These are phyloP conservation scores for Pleurotus giganteus DNA, from an alignment of 768 basidiomycete genomes.

Conservation along the genomic window DNA sequence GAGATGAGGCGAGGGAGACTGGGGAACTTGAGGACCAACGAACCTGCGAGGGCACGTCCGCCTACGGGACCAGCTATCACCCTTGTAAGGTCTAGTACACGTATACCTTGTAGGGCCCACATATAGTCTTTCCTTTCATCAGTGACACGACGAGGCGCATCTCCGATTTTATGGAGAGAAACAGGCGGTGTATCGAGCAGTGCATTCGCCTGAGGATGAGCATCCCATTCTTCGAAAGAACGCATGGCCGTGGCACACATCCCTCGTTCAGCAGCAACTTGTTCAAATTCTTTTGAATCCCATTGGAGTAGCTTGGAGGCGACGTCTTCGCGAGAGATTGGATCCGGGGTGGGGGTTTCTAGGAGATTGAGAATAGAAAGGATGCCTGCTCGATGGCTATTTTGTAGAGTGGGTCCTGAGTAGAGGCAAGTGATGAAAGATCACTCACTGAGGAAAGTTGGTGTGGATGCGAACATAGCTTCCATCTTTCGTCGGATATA, in stretches of 20 bases:
- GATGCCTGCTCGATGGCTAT: slow-evolving; percentile 51
- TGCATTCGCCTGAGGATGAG: slow-evolving; percentile 44
- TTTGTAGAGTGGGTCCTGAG: background rate
- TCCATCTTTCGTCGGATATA: slow-evolving; percentile 51
- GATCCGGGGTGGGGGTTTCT: slow-evolving; percentile 20
- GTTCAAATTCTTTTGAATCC: slow-evolving; percentile 47
- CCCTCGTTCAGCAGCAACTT: slow-evolving; percentile 36
- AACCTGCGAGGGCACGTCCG: slow-evolving; percentile 57
- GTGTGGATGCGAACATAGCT: slow-evolving; percentile 57
- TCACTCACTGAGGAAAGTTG: slow-evolving; percentile 59
- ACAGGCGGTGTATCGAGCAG: slow-evolving; percentile 40
- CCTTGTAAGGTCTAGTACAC: slow-evolving; percentile 57
- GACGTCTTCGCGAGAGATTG: slow-evolving; percentile 32
- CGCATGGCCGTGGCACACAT: slow-evolving; percentile 53
- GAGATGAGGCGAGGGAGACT: too few species aligned
- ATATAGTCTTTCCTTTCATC: background rate
- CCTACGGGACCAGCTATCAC: slow-evolving; percentile 59
- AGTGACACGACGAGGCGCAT: slow-evolving; percentile 34
- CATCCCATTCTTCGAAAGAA: slow-evolving; percentile 48
- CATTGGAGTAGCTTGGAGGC: slow-evolving; percentile 35
- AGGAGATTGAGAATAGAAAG: slow-evolving; percentile 40
- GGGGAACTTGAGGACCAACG: background rate
- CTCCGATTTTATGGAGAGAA: slow-evolving; percentile 41
- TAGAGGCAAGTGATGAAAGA: background rate
- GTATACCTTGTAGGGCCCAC: slow-evolving; percentile 46